Base-by-base conservation (phyloP, 169 alveolate species). In the Babesia bigemina region DNA sequence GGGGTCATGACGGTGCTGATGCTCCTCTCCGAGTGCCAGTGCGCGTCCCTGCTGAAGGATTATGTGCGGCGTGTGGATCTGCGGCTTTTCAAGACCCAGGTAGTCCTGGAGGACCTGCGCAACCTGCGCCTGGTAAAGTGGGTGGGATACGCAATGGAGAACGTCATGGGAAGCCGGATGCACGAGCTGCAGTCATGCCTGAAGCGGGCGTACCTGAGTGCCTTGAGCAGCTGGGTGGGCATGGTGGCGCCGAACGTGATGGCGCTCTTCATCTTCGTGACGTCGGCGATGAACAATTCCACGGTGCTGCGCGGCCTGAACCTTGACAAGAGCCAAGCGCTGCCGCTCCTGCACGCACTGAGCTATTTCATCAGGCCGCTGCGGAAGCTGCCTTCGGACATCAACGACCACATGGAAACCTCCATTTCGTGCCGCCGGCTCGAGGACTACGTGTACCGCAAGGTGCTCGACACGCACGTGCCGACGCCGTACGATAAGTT, bases 151-250 rank as follows among this genome's bases (percentile, higher is more conserved):
- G 74, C 85, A 24, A 83, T 45, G 66, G 62, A 76, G 24, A 47
- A 86, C 4, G 77, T 83, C 10, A 17, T 75, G 36, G 53, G 36
- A 60, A 83, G 90, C 45, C 73, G 90, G 36, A 28, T 70, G 33
- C 78, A 63, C 45, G 90, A 83, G 70, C 63, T 83, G 22, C 90
- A 83, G 36, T 24, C 75, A n/a, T 83, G 90, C 59, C 42, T 74
- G 48, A 83, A 83, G 48, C 71, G 90, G 11, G 72, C 86, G 21
- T 59, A 71, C 21, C 63, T 83, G 39, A 55, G 73, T 28, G 57
- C 86, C 14, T 33, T 83, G 0, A 72, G 86, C 21, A 52, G 74
- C 24, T 83, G 90, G 90, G 48, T 83, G 22, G 90, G 90, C 29
- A 55, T 70, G 62, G 72, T 61, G 9, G 26, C 75, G 8, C 90